phyloP scores from a whole-genome alignment of 1,284 basidiomycete species.

The Phylloboletellus chloephorus region DNA sequence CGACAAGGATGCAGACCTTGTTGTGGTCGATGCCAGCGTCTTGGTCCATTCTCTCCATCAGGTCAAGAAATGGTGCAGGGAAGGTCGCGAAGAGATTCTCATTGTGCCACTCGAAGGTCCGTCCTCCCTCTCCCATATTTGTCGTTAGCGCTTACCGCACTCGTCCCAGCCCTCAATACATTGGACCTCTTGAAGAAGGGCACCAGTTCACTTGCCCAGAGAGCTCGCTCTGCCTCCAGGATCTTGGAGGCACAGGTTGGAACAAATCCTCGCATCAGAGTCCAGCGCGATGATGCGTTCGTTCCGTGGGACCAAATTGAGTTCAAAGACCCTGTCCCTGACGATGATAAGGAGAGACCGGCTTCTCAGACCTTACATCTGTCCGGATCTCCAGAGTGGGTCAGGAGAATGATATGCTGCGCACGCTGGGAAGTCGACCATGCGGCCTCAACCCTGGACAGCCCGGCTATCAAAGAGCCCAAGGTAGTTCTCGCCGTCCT shows the following conservation, averaged over 20 bases:
- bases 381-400: conserved; percentile 65
- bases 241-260: conserved; percentile 80
- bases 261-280: conserved; percentile 67
- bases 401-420: conserved; percentile 74
- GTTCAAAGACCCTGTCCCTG: conserved; percentile 34
- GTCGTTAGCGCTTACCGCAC: conserved; percentile 13
- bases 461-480: conserved; percentile 23
- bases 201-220: conserved; percentile 67
- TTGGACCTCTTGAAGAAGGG: conserved; percentile 94
- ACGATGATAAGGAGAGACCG: conserved; percentile 27
- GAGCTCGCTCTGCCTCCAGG: conserved; percentile 77
- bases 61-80: conserved; percentile 77
- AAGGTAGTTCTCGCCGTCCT: conserved; percentile 60
- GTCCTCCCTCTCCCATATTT: conserved; percentile 20
- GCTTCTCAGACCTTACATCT: conserved; percentile 23
- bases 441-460: conserved; percentile 25
- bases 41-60: conserved; percentile 78
- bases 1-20: conserved; percentile 62
- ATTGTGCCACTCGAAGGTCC: conserved; percentile 85
- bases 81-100: conserved; percentile 62
- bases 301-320: conserved; percentile 69
- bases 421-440: conserved; percentile 65
- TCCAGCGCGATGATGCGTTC: conserved; percentile 74
- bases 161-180: conserved; percentile 70
- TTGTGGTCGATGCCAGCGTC: conserved; percentile 84